Base-by-base conservation (phyloP, 306 rosid genomes). In the Malus sylvestris region DNA sequence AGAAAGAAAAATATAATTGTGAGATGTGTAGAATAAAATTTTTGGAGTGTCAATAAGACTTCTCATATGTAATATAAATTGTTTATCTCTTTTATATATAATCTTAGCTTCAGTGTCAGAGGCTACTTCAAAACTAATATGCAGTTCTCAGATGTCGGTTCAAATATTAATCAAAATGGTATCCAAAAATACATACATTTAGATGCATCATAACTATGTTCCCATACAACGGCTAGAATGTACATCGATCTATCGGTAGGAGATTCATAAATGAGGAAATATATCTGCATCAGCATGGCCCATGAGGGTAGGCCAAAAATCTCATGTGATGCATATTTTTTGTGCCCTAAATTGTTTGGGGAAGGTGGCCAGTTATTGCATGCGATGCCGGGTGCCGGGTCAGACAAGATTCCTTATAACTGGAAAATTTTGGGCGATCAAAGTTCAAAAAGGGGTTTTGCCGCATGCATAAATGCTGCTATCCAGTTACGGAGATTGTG, bases 321-420 rank as follows among this genome's bases (percentile, higher is more conserved):
- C 55, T 38, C 76, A 72, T 18, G 6, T 33, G 70, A 12, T 22
- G 67, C 57, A 40, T 23, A n/a, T 25, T 25, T 38, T 55, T 7
- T 53, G 66, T 44, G 16, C 10, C 4, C 22, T 65, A 10, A 33
- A 29, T 45, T 46, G 42, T 53, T 51, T 13, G 59, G 25, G 25
- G 62, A 53, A 57, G 27, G 40, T 35, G 72, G 46, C 33, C 27
- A 57, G 74, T 55, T n/a, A 46, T 35, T 30, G 18, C 66, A 75
- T 30, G 42, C 61, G 67, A 71, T 79, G 74, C 74, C 82, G 65
- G 51, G 55, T 35, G 40, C 40, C 55, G 29, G 62, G 82, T 70
- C 49, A 63, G 64, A 68, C 72, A 80, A 35, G 35, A 69, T 45
- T 30, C 52, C 13, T 69, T 23, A 23, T 70, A 23, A 70, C 55